These are phyloP conservation scores for Nepenthes gracilis DNA, from an alignment of 148 eudicot genomes.

Conservation along the genomic window DNA sequence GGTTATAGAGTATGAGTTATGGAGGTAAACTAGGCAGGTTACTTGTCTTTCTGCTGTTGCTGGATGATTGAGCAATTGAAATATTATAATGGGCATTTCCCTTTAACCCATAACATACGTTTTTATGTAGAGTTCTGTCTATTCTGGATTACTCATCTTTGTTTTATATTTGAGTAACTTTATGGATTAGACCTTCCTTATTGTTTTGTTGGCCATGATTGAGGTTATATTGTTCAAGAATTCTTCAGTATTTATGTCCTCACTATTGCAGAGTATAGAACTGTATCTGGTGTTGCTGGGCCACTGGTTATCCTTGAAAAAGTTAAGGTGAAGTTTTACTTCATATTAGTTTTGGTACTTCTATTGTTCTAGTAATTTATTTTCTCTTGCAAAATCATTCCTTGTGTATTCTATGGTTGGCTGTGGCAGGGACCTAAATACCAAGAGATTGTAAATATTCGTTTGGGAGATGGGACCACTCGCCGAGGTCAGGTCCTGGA, in stretches of 20 bases:
- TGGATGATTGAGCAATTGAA: too few species aligned
- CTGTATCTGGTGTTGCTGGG: constrained; percentile 61
- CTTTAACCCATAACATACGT: too few species aligned
- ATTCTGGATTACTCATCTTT: not conserved
- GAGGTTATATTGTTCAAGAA: not conserved
- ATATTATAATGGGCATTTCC: too few species aligned
- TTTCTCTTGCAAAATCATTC: not conserved
- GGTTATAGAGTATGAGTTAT: too few species aligned
- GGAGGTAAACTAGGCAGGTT: too few species aligned
- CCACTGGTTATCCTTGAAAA: constrained; percentile 57
- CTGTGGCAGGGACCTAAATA: constrained; percentile 85
- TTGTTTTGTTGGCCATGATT: not conserved
- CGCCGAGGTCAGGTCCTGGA: constrained; percentile 98
- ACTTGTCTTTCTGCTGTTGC: too few species aligned
- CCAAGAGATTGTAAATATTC: constrained; percentile 96
- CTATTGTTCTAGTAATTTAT: not conserved
- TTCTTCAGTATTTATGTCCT: not conserved
- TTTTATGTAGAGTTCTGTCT: not conserved
- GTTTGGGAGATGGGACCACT: constrained; percentile 90
- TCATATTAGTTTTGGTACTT: not conserved
- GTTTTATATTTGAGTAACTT: not conserved
- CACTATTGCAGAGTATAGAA: constrained; percentile 36
- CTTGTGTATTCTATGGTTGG: not conserved
- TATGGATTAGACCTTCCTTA: constrained; percentile 1
- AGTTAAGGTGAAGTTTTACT: constrained; percentile 61